A percentile compares a stretch with the other conserved stretches of the same genome.
Evolutionary conservation across 2,329 filamentous ascomycete genomes (phyloP).

Genomic region (Orbilia javanica): DNA sequence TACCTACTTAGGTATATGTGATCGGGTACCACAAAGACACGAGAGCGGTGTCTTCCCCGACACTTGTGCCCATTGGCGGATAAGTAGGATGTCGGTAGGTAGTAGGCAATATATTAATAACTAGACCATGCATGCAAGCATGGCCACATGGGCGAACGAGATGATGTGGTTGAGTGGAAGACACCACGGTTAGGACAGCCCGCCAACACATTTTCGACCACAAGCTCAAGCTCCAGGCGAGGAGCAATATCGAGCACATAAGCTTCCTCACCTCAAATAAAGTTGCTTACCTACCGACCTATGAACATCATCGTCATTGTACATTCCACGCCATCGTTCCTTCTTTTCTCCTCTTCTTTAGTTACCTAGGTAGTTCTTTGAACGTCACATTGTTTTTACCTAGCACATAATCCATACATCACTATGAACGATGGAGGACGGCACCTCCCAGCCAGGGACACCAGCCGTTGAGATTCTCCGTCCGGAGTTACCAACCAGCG

Average conservation of each 20-base stretch:
- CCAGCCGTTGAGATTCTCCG: conserved; percentile 16
- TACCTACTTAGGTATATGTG: too few relatives aligned
- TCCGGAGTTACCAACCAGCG: neutral
- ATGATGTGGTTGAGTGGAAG: too few relatives aligned
- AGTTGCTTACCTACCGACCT: too few relatives aligned
- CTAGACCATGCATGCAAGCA: too few relatives aligned
- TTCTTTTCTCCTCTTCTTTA: too few relatives aligned
- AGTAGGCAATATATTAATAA: too few relatives aligned
- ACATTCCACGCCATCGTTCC: neutral
- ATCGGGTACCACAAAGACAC: neutral
- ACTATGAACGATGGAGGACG: conserved; percentile 23
- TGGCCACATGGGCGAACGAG: too few relatives aligned
- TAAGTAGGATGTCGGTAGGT: too few relatives aligned
- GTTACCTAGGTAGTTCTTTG: too few relatives aligned
- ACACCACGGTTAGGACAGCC: neutral
- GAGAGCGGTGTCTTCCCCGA: neutral
- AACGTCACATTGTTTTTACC: neutral
- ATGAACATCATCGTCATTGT: neutral
- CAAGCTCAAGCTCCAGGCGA: conserved; percentile 1
- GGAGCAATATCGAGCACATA: conserved; percentile 18
- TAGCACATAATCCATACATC: neutral
- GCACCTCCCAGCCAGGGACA: conserved; percentile 25
- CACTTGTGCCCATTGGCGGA: neutral
- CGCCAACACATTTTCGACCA: conserved; percentile 45
- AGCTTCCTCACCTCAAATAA: neutral